phyloP scores from a whole-genome alignment of 2,329 filamentous ascomycete genomes.

The Fusarium sulawesiense region DNA sequence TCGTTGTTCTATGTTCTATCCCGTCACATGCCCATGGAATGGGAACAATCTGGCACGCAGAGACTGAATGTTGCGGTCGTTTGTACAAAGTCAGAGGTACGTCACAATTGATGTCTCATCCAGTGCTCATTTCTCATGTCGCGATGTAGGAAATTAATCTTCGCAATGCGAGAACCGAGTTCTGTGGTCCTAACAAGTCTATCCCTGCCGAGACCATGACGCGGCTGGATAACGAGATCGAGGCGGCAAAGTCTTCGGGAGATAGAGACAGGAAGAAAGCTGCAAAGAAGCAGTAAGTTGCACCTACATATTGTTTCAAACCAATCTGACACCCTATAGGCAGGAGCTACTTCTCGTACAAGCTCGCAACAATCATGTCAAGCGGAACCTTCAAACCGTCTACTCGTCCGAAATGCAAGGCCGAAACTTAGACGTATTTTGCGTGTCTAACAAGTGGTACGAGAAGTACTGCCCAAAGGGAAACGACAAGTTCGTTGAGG shows the following conservation, averaged over 20 bases:
- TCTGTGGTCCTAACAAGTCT: conserved; percentile 42
- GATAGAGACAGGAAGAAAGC: conserved; percentile 41
- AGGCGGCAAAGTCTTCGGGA: conserved; percentile 36
- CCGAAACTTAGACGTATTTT: conserved; percentile 49
- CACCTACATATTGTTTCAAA: too few species aligned
- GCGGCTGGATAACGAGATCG: conserved; percentile 45
- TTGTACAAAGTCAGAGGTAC: conserved; percentile 49
- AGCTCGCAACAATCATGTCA: conserved; percentile 49
- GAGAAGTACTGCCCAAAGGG: conserved; percentile 49
- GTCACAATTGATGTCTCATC: too few species aligned
- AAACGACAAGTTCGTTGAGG: conserved; percentile 42
- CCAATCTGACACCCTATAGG: too few species aligned
- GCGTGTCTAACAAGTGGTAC: conserved; percentile 51
- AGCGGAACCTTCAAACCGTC: conserved; percentile 39
- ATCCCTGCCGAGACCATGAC: conserved; percentile 36
- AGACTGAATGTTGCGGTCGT: conserved; percentile 49
- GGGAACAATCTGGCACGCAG: conserved; percentile 42
- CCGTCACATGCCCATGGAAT: conserved; percentile 46
- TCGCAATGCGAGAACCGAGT: conserved; percentile 42
- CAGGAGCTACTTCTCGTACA: conserved; percentile 46
- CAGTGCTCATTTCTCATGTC: too few species aligned
- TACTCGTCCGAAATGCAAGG: conserved; percentile 44
- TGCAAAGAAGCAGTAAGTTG: conserved; percentile 39
- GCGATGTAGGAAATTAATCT: conserved; percentile 50
- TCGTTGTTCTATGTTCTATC: conserved; percentile 47